Percentiles rank a stretch among this genome's conserved stretches.
phyloP scores from a whole-genome alignment of 2,329 filamentous ascomycete genomes.

The Fusarium hainanense region DNA sequence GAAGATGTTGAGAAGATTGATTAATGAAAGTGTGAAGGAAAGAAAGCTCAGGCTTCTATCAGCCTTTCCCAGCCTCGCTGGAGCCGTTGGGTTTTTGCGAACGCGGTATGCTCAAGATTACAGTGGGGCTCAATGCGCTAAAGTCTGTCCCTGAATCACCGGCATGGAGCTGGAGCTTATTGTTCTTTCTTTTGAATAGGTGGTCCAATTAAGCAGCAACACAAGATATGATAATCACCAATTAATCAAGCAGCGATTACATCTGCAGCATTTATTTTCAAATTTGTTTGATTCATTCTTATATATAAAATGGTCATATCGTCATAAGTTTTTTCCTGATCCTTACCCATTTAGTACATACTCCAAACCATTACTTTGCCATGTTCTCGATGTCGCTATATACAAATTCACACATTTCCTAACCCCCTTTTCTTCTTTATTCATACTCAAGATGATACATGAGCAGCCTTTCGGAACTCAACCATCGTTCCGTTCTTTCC shows the following conservation, averaged over 20 bases:
- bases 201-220: not conserved
- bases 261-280: not conserved
- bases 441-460: too few relatives aligned
- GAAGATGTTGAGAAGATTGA: not conserved
- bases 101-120: constrained; percentile 1
- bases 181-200: not conserved
- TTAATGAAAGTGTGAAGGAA: constrained; percentile 4
- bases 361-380: not conserved
- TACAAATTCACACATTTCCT: not conserved
- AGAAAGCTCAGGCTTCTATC: constrained; percentile 25
- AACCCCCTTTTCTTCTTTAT: not conserved
- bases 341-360: not conserved
- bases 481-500: too few relatives aligned
- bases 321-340: not conserved
- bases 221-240: not conserved
- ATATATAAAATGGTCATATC: not conserved
- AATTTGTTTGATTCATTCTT: not conserved
- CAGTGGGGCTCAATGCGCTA: constrained; percentile 24
- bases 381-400: not conserved
- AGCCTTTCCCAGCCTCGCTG: constrained; percentile 46
- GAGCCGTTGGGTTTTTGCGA: constrained; percentile 26
- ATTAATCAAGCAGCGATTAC: not conserved
- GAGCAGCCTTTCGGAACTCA: too few relatives aligned
- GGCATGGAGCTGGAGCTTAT: not conserved
- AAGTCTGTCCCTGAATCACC: constrained; percentile 9